Evolutionary conservation across 805 yeast genomes (phyloP), one percentile per base, ranked within the genome.

Genomic region (Saccharomycopsis capsularis): DNA sequence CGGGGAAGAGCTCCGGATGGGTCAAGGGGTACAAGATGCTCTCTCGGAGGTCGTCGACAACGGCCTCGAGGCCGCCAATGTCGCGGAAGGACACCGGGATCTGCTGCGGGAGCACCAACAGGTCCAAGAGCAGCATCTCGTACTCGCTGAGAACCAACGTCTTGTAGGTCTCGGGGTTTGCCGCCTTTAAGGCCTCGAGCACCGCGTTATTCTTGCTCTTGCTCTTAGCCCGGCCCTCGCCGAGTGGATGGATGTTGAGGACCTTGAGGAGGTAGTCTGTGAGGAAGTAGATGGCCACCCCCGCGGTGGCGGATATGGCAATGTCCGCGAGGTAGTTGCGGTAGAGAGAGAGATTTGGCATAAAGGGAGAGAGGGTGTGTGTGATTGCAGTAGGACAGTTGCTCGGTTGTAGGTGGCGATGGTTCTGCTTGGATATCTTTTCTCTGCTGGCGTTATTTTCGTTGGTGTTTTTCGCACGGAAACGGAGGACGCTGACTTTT

Each of bases 1-100:
- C 80, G 11, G 78, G 69, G 61, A 85, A 89, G 37, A 88, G 66
- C 43, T 79, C 86, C 0, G 96, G 96, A 57, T 51, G 69, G 16
- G 85, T 82, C 50, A 93, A 69, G 1, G 99, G 99, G 57, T 86
- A 82, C 38, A 93, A 76, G 7, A 93, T 95, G 47, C 89, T 76
- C 64, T 93, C 99, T 57, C 85, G 75, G 42, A 93, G 69, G 58
- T 91, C 98, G 47, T 83, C 90, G 19, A 91, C 78, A 34, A 89
- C 84, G 11, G 70, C 70, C 47, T 86, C 93, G 35, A 93, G 69
- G 0, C 99, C 99, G 16, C 98, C 99, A 47, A 93, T 78, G 61
- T 90, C 96, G 30, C 70, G 72, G 63, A 93, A 93, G 11, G 78
- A 70, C 3, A 83, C 84, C 23, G 76, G 72, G 39, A 93, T 85